These are phyloP conservation scores for Talinum fruticosum DNA, from an alignment of 148 eudicot species.

Conservation along the genomic window DNA sequence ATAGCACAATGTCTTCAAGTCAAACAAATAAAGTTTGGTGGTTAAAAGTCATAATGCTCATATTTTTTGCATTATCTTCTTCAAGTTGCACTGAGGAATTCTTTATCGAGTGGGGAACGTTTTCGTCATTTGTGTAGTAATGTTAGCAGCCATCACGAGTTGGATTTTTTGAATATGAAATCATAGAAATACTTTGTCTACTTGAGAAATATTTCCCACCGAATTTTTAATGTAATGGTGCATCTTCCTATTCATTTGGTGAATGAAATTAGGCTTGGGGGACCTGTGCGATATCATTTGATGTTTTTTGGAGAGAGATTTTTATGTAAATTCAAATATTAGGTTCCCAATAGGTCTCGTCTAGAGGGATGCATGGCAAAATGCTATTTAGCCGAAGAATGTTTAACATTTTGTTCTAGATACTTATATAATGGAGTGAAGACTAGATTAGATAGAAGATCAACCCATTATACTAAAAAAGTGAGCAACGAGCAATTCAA, in stretches of 20 bases:
- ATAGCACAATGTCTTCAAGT: neutral
- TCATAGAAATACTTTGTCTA: neutral
- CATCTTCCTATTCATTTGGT: slow-evolving; percentile 9
- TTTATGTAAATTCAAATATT: slow-evolving; percentile 15
- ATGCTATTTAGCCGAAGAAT: slow-evolving; percentile 25
- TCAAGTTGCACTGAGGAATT: neutral
- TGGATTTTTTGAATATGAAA: neutral
- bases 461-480: no score
- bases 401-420: slow-evolving; percentile 20
- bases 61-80: neutral
- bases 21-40: neutral
- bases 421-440: slow-evolving; percentile 11
- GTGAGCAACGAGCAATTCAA: no score
- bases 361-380: slow-evolving; percentile 24
- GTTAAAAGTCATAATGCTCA: slow-evolving; percentile 5
- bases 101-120: neutral
- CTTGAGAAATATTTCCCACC: slow-evolving; percentile 6
- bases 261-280: slow-evolving; percentile 15
- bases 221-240: slow-evolving; percentile 10
- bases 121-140: neutral
- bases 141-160: neutral
- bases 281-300: slow-evolving; percentile 10
- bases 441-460: neutral
- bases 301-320: slow-evolving; percentile 25
- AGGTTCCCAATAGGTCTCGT: slow-evolving; percentile 16